Evolutionary conservation across 805 yeast species (phyloP).

Genomic region (Isabelozyma rhagii): DNA sequence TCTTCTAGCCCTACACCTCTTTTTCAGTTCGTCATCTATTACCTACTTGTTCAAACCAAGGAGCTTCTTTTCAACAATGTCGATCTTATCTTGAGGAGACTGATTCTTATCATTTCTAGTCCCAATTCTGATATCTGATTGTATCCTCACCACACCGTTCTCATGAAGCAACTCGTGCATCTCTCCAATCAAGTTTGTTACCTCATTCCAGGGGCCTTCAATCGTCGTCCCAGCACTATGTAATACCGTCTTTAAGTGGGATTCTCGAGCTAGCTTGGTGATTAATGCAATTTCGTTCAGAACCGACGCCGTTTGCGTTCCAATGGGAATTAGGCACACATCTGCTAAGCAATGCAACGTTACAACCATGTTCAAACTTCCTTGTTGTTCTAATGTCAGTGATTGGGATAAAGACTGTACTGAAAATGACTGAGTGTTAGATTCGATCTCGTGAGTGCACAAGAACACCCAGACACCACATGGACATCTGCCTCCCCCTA

Average conservation of each 20-base stretch:
- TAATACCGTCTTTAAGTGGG: slow-evolving; percentile 63
- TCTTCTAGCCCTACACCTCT: no score
- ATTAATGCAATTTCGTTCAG: slow-evolving; percentile 75
- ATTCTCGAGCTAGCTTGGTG: slow-evolving; percentile 58
- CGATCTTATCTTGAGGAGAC: slow-evolving; percentile 69
- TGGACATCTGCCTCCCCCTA: no score
- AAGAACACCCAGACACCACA: not conserved
- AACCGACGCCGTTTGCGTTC: slow-evolving; percentile 74
- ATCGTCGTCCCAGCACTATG: slow-evolving; percentile 94
- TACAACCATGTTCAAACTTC: slow-evolving; percentile 19
- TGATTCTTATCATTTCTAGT: slow-evolving; percentile 77
- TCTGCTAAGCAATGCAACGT: slow-evolving; percentile 74
- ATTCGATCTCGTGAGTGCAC: not conserved
- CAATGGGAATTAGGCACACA: slow-evolving; percentile 85
- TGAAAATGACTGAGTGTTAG: no score
- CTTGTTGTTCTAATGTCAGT: not conserved
- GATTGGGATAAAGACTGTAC: not conserved
- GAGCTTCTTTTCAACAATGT: slow-evolving; percentile 55
- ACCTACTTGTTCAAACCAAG: not conserved
- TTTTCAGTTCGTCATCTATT: not conserved
- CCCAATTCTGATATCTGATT: slow-evolving; percentile 83
- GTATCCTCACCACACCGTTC: slow-evolving; percentile 72
- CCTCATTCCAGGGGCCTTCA: slow-evolving; percentile 92
- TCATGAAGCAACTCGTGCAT: slow-evolving; percentile 69
- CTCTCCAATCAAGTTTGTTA: slow-evolving; percentile 72